Evolutionary conservation across 2,329 filamentous ascomycete genomes (phyloP).

Genomic region (Fusarium protoensiforme): DNA sequence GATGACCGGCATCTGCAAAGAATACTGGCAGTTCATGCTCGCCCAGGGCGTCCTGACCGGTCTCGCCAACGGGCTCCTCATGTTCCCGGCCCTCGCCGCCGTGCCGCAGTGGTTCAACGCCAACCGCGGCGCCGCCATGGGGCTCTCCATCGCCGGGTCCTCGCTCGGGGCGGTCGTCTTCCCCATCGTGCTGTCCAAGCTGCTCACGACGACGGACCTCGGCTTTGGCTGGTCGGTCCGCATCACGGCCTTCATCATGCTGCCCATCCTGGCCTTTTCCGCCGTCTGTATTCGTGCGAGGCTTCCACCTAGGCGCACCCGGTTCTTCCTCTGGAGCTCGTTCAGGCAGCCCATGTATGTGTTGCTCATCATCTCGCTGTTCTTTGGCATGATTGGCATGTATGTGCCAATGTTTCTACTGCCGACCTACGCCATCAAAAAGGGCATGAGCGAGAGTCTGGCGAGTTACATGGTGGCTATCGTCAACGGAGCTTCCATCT

Average conservation of each 20-base stretch:
- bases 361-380: constrained; percentile 42
- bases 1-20: constrained; percentile 46
- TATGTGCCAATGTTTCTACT: constrained; percentile 44
- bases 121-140: constrained; percentile 56
- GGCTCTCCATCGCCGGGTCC: constrained; percentile 57
- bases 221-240: constrained; percentile 64
- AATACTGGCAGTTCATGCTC: constrained; percentile 64
- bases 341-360: constrained; percentile 37
- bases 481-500: constrained; percentile 70
- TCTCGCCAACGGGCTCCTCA: constrained; percentile 52
- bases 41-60: constrained; percentile 60
- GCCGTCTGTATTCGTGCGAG: constrained; percentile 46
- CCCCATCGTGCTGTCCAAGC: constrained; percentile 57
- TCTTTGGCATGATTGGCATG: constrained; percentile 50
- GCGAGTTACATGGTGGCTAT: constrained; percentile 76
- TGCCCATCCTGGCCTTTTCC: constrained; percentile 55
- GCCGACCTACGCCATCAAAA: constrained; percentile 66
- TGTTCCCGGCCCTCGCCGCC: constrained; percentile 57
- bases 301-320: constrained; percentile 47
- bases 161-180: constrained; percentile 64
- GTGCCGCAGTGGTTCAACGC: constrained; percentile 58
- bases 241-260: constrained; percentile 61
- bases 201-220: constrained; percentile 56
- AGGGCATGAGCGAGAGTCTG: constrained; percentile 63
- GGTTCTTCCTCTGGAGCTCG: constrained; percentile 55